Base-by-base conservation (phyloP, 75 land plant species). In the Larix kaempferi region DNA sequence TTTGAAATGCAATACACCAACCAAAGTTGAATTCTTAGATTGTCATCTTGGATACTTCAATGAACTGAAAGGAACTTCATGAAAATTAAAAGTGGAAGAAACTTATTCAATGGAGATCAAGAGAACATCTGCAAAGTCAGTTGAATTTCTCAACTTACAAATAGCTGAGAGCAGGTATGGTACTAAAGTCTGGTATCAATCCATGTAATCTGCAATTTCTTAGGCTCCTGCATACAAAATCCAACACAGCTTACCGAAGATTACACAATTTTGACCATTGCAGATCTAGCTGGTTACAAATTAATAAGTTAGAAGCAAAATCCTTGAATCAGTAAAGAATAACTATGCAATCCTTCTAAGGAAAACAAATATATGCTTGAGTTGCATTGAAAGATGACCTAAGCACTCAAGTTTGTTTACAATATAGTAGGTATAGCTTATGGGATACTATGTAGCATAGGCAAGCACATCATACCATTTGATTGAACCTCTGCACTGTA, bases 151-250 rank as follows among this genome's bases (percentile, higher is more conserved):
- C 2, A 11, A 90, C 92, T 86, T 76, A 90, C 92, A 90, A 44
- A 72, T 90, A 90, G 14, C 73, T 77, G 37, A 90, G 83, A 14
- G 74, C 17, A 15, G 87, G 73, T 29, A 90, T 82, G 17, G 77
- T 66, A 80, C 84, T 86, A 22, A 88, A 23, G 52, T 91, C 85
- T 26, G 93, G 93, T 21, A 91, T 76, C 19, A 74, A 33, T 74
- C 93, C 93, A 80, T 73, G 78, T 62, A 91, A 80, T 72, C 76
- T 83, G 73, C 95, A 93, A 79, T 93, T 93, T 63, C 93, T 91
- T 33, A 90, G 81, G 75, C 96, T 93, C 91, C 95, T 93, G 87
- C 22, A 73, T 57, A 52, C 21, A 12, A 16, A 66, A 52, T 33
- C 55, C 67, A 58, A 12, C n/a, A 71, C 74, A 74, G 39, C 69